Percentiles rank a stretch among this genome's conserved stretches.
phyloP scores from a whole-genome alignment of 805 yeast species.

The Saccharomyces mikatae region DNA sequence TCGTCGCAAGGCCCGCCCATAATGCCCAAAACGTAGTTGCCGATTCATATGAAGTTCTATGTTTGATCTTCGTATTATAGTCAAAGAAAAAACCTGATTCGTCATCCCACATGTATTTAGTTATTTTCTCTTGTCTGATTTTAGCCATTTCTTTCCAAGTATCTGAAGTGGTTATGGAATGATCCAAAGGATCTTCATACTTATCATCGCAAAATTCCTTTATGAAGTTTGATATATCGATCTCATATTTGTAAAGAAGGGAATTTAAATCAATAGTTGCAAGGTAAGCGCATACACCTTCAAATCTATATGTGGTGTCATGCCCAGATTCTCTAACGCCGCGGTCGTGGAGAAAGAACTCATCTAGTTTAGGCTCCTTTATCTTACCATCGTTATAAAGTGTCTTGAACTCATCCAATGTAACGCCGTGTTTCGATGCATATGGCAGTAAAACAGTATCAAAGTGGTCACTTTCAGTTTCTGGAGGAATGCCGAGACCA shows the following conservation, averaged over 20 bases:
- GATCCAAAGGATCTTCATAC: conserved; percentile 34
- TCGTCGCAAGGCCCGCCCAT: conserved; percentile 69
- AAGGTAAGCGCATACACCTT: conserved; percentile 79
- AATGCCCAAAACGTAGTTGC: conserved; percentile 91
- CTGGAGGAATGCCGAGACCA: conserved; percentile 93
- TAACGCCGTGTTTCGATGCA: conserved; percentile 49
- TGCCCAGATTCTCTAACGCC: conserved; percentile 96
- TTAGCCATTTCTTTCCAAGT: conserved; percentile 56
- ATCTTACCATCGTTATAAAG: conserved; percentile 62
- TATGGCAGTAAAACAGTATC: conserved; percentile 60
- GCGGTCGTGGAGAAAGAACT: conserved; percentile 81
- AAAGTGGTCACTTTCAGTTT: conserved; percentile 87
- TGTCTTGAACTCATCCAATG: conserved; percentile 56
- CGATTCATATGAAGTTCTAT: conserved; percentile 63
- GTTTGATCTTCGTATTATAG: conserved; percentile 54
- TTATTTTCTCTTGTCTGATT: conserved; percentile 45
- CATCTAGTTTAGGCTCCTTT: conserved; percentile 75
- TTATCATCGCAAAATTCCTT: conserved; percentile 46
- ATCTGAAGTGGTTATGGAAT: conserved; percentile 35
- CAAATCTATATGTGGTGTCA: conserved; percentile 85
- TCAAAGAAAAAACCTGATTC: conserved; percentile 72
- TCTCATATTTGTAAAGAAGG: conserved; percentile 80
- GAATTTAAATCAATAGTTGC: conserved; percentile 89
- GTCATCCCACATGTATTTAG: conserved; percentile 78
- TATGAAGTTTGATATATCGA: conserved; percentile 66